Conservation (phyloP, 73 alveolate species). For the Tetrahymena elliotti region DNA sequence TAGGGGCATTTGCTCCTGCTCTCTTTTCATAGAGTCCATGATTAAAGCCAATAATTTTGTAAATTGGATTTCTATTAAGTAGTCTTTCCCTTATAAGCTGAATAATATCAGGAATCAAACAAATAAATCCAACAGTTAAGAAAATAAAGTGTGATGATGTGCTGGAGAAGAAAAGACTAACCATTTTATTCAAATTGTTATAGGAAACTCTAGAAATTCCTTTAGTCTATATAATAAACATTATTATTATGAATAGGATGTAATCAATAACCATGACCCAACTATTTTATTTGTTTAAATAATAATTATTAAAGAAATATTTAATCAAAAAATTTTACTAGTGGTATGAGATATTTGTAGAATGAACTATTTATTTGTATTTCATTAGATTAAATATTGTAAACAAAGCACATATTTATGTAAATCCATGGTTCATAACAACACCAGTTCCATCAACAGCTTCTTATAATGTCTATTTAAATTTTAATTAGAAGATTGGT, state of each 20-base stretch:
- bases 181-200: not conserved
- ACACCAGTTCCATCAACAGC: not conserved
- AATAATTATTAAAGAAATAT: not conserved
- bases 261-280: not conserved
- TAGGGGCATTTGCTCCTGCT: not conserved
- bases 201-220: not conserved
- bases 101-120: not conserved
- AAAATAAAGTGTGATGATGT: not conserved
- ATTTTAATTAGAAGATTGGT: no score
- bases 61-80: not conserved
- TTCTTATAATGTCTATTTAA: not conserved
- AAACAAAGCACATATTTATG: not conserved
- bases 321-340: not conserved
- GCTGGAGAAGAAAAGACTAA: not conserved
- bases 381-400: not conserved
- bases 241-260: not conserved
- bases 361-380: not conserved
- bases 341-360: not conserved
- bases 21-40: not conserved
- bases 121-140: not conserved
- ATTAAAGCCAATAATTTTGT: not conserved
- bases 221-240: not conserved
- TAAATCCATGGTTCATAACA: not conserved
- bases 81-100: not conserved
- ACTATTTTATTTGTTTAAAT: not conserved